Evolutionary conservation across 192 early-diverging fungal genomes (phyloP), one percentile per base, ranked within the genome.

Genomic region (Backusella australiensis): DNA sequence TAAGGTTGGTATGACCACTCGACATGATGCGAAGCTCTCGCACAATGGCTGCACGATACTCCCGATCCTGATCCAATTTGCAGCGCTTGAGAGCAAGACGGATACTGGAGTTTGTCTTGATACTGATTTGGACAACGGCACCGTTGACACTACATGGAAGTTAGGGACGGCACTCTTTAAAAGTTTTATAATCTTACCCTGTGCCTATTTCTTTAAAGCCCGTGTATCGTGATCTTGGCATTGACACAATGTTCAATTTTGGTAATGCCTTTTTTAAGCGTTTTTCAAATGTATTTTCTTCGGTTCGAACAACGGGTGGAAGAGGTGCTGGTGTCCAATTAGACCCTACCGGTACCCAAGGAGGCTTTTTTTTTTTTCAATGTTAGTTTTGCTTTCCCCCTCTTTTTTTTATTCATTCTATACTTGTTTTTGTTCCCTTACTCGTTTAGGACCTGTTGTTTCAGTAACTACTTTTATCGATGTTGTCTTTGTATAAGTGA

Each of bases 1-100:
- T 83, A 1, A 83, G 44, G 52, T 83, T 83, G 8, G 26, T 34
- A 69, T 83, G 78, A 0, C 76, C 76, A 34, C 39, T 69, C 11
- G 78, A 72, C 82, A 83, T 83, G 7, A 83, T 83, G 34, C 75
- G 71, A 21, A 83, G 53, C 44, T 83, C 82, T 29, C 82, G 72
- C 32, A 83, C 46, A 71, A 83, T 72, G 0, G 81, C 81, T 41
- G 76, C 72, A 32, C 80, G 80, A 56, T 77, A 81, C 56, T 77
- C 76, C 34, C 73, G 76, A 76, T 83, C 82, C 2, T 69, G 29
- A 34, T 80, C 78, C 3, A 83, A 42, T 74, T 80, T 77, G 59
- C 78, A 79, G 35, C 82, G 71, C 46, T 83, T 83, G 34, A 83
- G 56, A 4, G 82, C 82, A 34, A 80, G 35, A 19, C 63, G 67